These are phyloP conservation scores for Suillus sp. DNA, from an alignment of 768 basidiomycete genomes.

Conservation along the genomic window DNA sequence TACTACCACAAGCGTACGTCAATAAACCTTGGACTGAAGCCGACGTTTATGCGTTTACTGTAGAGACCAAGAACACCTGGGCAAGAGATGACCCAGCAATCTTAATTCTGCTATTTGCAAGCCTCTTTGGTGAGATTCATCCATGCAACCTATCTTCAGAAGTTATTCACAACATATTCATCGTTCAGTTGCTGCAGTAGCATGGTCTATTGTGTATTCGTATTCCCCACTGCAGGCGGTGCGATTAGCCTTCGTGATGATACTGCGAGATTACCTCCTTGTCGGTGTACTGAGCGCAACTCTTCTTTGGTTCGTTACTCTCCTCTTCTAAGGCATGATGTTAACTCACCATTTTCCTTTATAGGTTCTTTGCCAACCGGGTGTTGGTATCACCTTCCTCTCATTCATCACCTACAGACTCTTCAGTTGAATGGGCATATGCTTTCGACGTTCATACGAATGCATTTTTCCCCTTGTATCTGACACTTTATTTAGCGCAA, in stretches of 20 bases:
- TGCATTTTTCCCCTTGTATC: slow-evolving; percentile 92
- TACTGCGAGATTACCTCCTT: slow-evolving; percentile 85
- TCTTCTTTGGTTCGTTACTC: slow-evolving; percentile 61
- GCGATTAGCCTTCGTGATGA: slow-evolving; percentile 74
- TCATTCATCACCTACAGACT: slow-evolving; percentile 69
- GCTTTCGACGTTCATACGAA: slow-evolving; percentile 98
- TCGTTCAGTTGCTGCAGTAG: slow-evolving; percentile 69
- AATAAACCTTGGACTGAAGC: not conserved
- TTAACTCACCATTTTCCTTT: slow-evolving; percentile 19
- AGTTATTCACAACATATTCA: not conserved
- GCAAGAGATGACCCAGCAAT: slow-evolving; percentile 97
- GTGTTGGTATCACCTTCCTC: slow-evolving; percentile 72
- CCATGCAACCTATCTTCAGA: not conserved
- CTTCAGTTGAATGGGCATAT: slow-evolving; percentile 88
- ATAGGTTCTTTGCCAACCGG: slow-evolving; percentile 71
- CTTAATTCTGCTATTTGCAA: slow-evolving; percentile 80
- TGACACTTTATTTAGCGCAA: slow-evolving; percentile 88
- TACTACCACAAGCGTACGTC: slow-evolving; percentile 91
- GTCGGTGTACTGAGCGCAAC: slow-evolving; percentile 76
- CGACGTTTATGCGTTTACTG: slow-evolving; percentile 6
- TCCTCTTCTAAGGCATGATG: slow-evolving; percentile 12
- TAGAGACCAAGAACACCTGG: slow-evolving; percentile 99
- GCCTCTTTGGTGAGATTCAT: slow-evolving; percentile 59
- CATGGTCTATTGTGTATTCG: slow-evolving; percentile 86
- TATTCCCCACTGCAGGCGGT: slow-evolving; percentile 58